Evolutionary conservation across 805 yeast genomes (phyloP).

Genomic region (Torulaspora quercuum): DNA sequence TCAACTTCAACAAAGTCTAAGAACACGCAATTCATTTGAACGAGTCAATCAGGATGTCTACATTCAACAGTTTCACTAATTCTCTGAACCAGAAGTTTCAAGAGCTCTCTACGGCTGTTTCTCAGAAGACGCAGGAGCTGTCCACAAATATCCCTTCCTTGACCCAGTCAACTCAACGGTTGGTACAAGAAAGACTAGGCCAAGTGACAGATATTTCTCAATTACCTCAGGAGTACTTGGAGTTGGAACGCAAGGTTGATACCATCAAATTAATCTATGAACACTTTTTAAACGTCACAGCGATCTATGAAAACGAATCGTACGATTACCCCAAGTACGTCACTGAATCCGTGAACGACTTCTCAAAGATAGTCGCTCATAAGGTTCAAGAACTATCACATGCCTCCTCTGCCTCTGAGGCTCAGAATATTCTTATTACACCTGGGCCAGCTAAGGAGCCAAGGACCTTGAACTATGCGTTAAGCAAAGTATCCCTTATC

Average conservation of each 20-base stretch:
- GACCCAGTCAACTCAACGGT: slow-evolving; percentile 76
- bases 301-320: slow-evolving; percentile 64
- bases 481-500: slow-evolving; percentile 67
- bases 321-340: slow-evolving; percentile 78
- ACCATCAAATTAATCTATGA: slow-evolving; percentile 65
- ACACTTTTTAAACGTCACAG: slow-evolving; percentile 50
- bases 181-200: slow-evolving; percentile 76
- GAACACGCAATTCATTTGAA: too few species aligned
- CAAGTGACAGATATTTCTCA: slow-evolving; percentile 80
- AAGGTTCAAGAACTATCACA: slow-evolving; percentile 64
- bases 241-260: slow-evolving; percentile 70
- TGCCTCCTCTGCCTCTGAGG: slow-evolving; percentile 77
- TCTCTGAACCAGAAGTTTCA: slow-evolving; percentile 32
- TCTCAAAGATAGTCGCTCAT: slow-evolving; percentile 60
- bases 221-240: slow-evolving; percentile 76
- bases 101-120: slow-evolving; percentile 32
- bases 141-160: slow-evolving; percentile 61
- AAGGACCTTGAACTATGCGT: slow-evolving; percentile 78
- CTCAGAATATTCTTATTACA: slow-evolving; percentile 62
- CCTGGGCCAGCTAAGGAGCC: slow-evolving; percentile 51
- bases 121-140: slow-evolving; percentile 40
- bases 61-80: slow-evolving; percentile 32
- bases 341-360: slow-evolving; percentile 70
- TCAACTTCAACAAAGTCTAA: too few species aligned
- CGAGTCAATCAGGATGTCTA: slow-evolving; percentile 12